Base-by-base conservation (phyloP, 106 monocot genomes). In the Ottelia alismoides region DNA sequence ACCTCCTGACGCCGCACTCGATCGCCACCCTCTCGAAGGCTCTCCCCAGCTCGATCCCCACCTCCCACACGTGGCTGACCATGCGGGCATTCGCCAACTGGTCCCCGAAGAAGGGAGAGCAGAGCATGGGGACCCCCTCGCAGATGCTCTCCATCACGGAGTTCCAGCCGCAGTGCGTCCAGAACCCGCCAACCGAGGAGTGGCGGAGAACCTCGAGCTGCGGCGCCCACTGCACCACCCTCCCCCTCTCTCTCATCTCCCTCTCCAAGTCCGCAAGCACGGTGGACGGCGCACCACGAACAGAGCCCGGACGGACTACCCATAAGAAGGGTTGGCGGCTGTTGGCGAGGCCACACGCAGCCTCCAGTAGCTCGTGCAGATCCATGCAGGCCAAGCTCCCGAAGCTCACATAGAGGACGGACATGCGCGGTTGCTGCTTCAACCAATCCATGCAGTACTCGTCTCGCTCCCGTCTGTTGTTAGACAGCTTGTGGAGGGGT, bases 41-140 rank as follows among this genome's bases (percentile, higher is more conserved):
- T 3, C 64, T 22, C 2, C 65, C 76, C 2, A 70, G 43, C 55
- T 61, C 65, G 59, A 9, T 54, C n/a, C n/a, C n/a, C n/a, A n/a
- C n/a, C n/a, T n/a, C n/a, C n/a, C n/a, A n/a, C n/a, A n/a, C n/a
- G n/a, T n/a, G n/a, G n/a, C n/a, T n/a, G n/a, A n/a, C n/a, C n/a
- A n/a, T n/a, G n/a, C n/a, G n/a, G n/a, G n/a, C 17, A 27, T 71
- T 66, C 26, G 19, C 66, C 55, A 51, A 51, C 47, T 77, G 76
- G 47, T 77, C 71, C 6, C 43, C 45, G 22, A 65, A 51, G 6
- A 5, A 46, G 9, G 66, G 71, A 14, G 29, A 20, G 28, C 76
- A 71, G 1, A 71, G 58, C 76, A 77, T 56, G 3, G 76, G 76
- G 16, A 61, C 61, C 19, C 61, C 61, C 12, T 61, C 61, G 17